Evolutionary conservation across 2,329 filamentous ascomycete genomes (phyloP).

Genomic region (Emmonsia crescens): DNA sequence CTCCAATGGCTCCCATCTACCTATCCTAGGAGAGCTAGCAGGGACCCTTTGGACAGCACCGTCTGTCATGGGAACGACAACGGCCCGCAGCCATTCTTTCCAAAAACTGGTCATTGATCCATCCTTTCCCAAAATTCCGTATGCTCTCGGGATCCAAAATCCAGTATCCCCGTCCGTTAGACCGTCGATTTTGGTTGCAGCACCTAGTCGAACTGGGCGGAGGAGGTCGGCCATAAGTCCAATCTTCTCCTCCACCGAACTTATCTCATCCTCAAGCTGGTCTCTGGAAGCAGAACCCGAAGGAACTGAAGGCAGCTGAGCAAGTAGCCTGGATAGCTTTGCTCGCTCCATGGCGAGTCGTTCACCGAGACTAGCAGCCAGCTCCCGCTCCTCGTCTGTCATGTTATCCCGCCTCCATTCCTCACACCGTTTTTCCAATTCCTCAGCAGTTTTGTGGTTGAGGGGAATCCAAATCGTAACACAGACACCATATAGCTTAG

Average conservation of each 20-base stretch:
- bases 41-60: slow-evolving; percentile 73
- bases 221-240: slow-evolving; percentile 92
- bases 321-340: slow-evolving; percentile 76
- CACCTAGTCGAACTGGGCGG: slow-evolving; percentile 81
- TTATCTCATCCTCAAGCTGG: slow-evolving; percentile 83
- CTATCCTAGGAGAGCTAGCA: slow-evolving; percentile 77
- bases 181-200: slow-evolving; percentile 93
- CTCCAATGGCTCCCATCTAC: slow-evolving; percentile 92
- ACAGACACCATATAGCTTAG: slow-evolving; percentile 83
- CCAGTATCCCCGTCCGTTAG: slow-evolving; percentile 91
- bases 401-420: slow-evolving; percentile 85
- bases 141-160: slow-evolving; percentile 88
- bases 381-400: slow-evolving; percentile 92
- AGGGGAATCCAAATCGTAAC: slow-evolving; percentile 89
- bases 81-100: slow-evolving; percentile 95
- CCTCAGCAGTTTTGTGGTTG: slow-evolving; percentile 68
- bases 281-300: slow-evolving; percentile 77
- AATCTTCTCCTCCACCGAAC: slow-evolving; percentile 93
- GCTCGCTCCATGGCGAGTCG: slow-evolving; percentile 78
- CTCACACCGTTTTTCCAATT: slow-evolving; percentile 63
- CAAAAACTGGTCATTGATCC: slow-evolving; percentile 77
- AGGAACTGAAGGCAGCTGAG: slow-evolving; percentile 65
- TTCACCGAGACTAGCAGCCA: slow-evolving; percentile 84
- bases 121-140: slow-evolving; percentile 83
- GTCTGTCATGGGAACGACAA: slow-evolving; percentile 92